Base-by-base conservation (phyloP, 305 asterid species). In the Solanum hybrid region DNA sequence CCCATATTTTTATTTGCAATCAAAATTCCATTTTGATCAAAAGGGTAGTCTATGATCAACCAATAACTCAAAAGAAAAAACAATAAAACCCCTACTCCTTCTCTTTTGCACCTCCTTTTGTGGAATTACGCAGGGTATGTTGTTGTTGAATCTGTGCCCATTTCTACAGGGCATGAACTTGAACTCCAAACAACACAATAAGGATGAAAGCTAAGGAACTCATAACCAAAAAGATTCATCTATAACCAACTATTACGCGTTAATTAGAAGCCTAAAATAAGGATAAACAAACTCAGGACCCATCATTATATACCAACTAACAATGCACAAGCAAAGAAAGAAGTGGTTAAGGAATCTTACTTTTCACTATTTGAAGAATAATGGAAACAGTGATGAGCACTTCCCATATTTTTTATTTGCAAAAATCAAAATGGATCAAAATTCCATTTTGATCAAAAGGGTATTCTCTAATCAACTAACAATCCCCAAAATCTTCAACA, bases 341-440 rank as follows among this genome's bases (percentile, higher is more conserved):
- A 26, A 82, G 79, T 81, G 73, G 27, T 45, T 37, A 38, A 75
- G 79, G 34, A 73, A 45, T 45, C 57, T 87, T 90, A 93, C 96
- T 95, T 89, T 87, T 93, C 90, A 93, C 91, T 86, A 51, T 88
- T 91, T 89, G 88, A 87, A 92, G 89, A 84, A 91, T 89, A 90
- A 85, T 89, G 81, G 92, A 87, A 90, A 91, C 90, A 82, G 93
- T 90, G 91, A 34, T 88, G 91, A 31, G 39, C 45, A 85, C 27
- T 90, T 20, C 51, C 88, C 89, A 76, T 78, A 14, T 26, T 95
- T 91, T 91, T 92, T 82, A 39, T 94, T 91, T 45, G 38, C 73
- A 83, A 61, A 61, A 61, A 83, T 81, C 87, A 81, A 81, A 38
- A 38, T 38, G 41, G 41, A 38, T 38, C 41, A 10, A 39, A 81